Evolutionary conservation across 257 asterid genomes (phyloP).

Genomic region (Coffea canephora): DNA sequence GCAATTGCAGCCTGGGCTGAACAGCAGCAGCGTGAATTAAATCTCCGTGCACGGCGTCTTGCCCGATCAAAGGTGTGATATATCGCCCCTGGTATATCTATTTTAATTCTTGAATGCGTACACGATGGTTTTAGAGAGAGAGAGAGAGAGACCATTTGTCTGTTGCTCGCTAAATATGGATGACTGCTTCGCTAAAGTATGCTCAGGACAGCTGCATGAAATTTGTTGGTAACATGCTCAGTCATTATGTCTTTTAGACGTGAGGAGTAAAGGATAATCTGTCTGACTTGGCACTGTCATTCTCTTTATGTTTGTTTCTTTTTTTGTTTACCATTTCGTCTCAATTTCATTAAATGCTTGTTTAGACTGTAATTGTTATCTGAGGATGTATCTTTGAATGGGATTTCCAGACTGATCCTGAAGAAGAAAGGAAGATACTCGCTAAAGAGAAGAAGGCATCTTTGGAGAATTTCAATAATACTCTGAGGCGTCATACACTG

Average conservation of each 20-base stretch:
- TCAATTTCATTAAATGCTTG: not conserved
- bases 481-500: conserved; percentile 76
- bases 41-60: conserved; percentile 86
- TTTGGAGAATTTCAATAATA: conserved; percentile 60
- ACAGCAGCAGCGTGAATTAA: conserved; percentile 87
- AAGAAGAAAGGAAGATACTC: conserved; percentile 82
- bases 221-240: not conserved
- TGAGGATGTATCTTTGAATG: not conserved
- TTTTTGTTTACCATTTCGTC: too few species aligned
- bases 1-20: conserved; percentile 98
- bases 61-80: conserved; percentile 95
- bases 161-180: not conserved
- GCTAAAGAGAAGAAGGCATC: conserved; percentile 82
- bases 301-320: not conserved
- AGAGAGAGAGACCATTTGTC: not conserved
- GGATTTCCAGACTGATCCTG: conserved; percentile 70
- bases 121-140: not conserved
- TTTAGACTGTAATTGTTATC: not conserved
- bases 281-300: not conserved
- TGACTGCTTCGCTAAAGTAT: not conserved
- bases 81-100: not conserved
- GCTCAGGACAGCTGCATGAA: not conserved
- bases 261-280: not conserved
- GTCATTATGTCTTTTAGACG: not conserved
- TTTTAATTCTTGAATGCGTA: not conserved